These are phyloP conservation scores for Podosphaera xanthii DNA, from an alignment of 2,329 filamentous ascomycete species.

Conservation along the genomic window DNA sequence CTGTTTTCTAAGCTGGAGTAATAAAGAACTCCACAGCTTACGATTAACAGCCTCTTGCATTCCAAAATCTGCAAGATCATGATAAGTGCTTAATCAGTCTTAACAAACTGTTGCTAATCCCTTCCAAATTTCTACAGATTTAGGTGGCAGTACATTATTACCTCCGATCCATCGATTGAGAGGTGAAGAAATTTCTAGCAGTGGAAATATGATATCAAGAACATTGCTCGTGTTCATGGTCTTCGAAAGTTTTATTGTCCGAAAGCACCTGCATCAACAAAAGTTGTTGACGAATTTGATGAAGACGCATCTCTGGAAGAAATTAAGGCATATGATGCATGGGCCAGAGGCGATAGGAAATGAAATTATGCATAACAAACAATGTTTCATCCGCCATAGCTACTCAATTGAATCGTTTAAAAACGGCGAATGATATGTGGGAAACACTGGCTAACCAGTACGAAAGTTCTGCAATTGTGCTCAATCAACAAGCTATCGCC, in stretches of 20 bases:
- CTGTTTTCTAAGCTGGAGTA: too few relatives aligned
- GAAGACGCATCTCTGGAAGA: neutral
- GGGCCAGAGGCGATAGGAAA: neutral
- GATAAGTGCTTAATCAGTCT: too few relatives aligned
- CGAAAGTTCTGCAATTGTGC: neutral
- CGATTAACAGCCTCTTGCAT: too few relatives aligned
- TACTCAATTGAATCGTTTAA: too few relatives aligned
- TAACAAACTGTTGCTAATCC: too few relatives aligned
- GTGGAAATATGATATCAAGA: neutral
- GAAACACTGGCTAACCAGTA: neutral
- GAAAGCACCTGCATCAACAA: too few relatives aligned
- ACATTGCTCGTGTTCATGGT: neutral
- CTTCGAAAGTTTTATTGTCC: too few relatives aligned
- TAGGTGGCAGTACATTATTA: neutral
- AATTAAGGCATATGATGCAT: neutral
- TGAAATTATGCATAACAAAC: neutral
- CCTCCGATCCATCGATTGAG: neutral
- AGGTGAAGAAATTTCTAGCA: neutral
- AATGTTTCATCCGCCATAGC: neutral
- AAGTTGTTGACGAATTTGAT: too few relatives aligned
- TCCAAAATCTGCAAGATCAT: too few relatives aligned
- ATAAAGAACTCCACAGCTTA: too few relatives aligned
- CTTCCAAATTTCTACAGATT: too few relatives aligned
- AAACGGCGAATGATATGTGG: neutral
- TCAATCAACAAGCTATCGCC: neutral